phyloP scores from a whole-genome alignment of 1,284 basidiomycete genomes.

The Gymnopus androsaceus region DNA sequence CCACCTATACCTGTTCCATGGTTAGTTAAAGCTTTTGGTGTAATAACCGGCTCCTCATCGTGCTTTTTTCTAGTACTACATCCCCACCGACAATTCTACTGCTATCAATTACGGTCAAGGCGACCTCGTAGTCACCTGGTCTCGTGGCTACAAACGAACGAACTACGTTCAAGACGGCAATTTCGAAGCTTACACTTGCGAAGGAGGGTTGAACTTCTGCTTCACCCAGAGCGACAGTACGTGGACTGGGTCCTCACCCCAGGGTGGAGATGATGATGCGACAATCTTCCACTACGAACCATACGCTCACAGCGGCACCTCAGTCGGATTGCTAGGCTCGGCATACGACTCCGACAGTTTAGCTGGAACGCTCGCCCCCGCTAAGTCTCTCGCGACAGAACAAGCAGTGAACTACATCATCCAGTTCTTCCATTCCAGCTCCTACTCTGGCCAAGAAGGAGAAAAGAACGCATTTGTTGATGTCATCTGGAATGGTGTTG shows the following conservation, averaged over 20 bases:
- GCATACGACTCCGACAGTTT: conserved; percentile 30
- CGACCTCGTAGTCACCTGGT: conserved; percentile 18
- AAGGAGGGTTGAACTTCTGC: conserved; percentile 29
- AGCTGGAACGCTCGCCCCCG: conserved; percentile 31
- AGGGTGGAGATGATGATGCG: conserved; percentile 32
- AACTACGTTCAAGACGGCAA: conserved; percentile 33
- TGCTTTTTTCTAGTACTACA: conserved; percentile 20
- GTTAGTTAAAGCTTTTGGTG: conserved; percentile 9
- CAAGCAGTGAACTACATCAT: conserved; percentile 33
- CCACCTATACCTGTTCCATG: conserved; percentile 27
- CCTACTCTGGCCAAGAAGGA: conserved; percentile 28
- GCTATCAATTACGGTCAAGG: conserved; percentile 19
- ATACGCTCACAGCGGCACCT: conserved; percentile 33
- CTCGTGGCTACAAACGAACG: conserved; percentile 34
- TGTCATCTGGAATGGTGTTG: conserved; percentile 35
- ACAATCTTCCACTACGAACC: conserved; percentile 34
- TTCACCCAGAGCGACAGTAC: conserved; percentile 28
- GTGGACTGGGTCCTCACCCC: conserved; percentile 32
- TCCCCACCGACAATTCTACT: conserved; percentile 18
- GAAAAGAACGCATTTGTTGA: conserved; percentile 32
- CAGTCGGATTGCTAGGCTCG: conserved; percentile 35
- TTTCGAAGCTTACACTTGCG: conserved; percentile 34
- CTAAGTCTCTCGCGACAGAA: conserved; percentile 27
- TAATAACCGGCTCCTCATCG: not conserved
- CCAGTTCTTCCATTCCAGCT: conserved; percentile 37